Percentiles rank a stretch among this genome's conserved stretches.
phyloP scores from a whole-genome alignment of 768 basidiomycete genomes.

The Nevesoporus exiguus region DNA sequence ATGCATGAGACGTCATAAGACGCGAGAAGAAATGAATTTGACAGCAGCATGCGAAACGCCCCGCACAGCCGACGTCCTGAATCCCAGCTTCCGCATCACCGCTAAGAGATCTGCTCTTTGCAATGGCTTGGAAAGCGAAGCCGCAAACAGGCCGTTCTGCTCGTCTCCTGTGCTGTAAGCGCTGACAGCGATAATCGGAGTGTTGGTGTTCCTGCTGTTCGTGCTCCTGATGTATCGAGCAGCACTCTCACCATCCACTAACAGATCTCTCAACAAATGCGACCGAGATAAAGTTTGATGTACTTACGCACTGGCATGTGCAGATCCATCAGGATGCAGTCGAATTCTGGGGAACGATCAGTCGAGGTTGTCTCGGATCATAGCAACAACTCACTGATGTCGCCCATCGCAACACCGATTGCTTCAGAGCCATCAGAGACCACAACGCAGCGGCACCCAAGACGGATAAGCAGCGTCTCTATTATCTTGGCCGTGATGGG shows the following conservation, averaged over 20 bases:
- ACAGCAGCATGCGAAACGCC: slow-evolving; percentile 46
- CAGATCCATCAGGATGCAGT: slow-evolving; percentile 92
- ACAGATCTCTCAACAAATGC: slow-evolving; percentile 13
- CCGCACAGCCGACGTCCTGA: slow-evolving; percentile 78
- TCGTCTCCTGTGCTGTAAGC: slow-evolving; percentile 79
- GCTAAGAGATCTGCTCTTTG: slow-evolving; percentile 82
- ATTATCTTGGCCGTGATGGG: slow-evolving; percentile 98
- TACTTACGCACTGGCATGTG: slow-evolving; percentile 90
- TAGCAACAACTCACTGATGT: slow-evolving; percentile 72
- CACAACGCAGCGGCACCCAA: slow-evolving; percentile 94
- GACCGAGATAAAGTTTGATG: neutral
- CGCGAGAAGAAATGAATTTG: slow-evolving; percentile 47
- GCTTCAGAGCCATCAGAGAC: slow-evolving; percentile 97
- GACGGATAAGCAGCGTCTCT: slow-evolving; percentile 87
- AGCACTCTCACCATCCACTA: slow-evolving; percentile 94
- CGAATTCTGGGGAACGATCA: slow-evolving; percentile 64
- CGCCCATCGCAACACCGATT: slow-evolving; percentile 94
- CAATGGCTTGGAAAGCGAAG: slow-evolving; percentile 84
- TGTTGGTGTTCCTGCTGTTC: slow-evolving; percentile 89
- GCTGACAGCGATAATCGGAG: slow-evolving; percentile 90
- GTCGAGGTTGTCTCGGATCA: neutral
- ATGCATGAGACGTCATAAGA: slow-evolving; percentile 23
- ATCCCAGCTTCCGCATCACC: slow-evolving; percentile 83
- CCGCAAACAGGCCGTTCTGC: slow-evolving; percentile 68
- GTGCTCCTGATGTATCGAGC: slow-evolving; percentile 97